Conservation (phyloP, 257 asterid species). For the Salvia hispanica region DNA sequence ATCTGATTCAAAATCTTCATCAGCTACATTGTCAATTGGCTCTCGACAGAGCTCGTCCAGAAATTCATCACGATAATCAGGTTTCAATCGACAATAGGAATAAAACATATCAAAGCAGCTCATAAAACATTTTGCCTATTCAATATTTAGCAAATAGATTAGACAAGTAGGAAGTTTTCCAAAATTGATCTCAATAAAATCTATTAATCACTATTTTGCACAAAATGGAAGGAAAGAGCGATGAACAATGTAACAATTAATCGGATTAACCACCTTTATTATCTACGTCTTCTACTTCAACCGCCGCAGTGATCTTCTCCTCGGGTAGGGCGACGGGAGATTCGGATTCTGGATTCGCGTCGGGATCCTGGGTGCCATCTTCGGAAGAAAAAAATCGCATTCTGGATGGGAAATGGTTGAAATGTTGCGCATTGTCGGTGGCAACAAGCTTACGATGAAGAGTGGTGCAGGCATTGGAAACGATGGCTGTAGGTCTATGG, state of each 20-base stretch:
- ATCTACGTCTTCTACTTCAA: slow-evolving; percentile 51
- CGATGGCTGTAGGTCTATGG: slow-evolving; percentile 24
- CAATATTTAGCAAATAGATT: background rate
- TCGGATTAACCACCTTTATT: slow-evolving; percentile 53
- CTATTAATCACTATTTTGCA: background rate
- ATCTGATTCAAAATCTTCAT: slow-evolving; percentile 62
- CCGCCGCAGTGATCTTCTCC: slow-evolving; percentile 38
- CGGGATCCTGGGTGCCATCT: slow-evolving; percentile 40
- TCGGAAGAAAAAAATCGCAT: slow-evolving; percentile 60
- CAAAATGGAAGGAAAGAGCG: background rate
- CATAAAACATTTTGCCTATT: background rate
- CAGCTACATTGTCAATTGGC: slow-evolving; percentile 60
- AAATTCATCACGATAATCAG: slow-evolving; percentile 46
- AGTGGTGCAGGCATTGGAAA: slow-evolving; percentile 8
- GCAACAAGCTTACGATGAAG: background rate
- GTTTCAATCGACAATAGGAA: background rate
- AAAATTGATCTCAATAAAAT: background rate
- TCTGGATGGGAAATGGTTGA: slow-evolving; percentile 33
- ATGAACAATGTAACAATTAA: background rate
- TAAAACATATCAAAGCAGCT: slow-evolving; percentile 14
- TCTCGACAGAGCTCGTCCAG: slow-evolving; percentile 49
- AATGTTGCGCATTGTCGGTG: slow-evolving; percentile 26
- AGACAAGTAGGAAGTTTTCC: too few species aligned
- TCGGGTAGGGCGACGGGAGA: slow-evolving; percentile 29
- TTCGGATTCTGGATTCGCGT: slow-evolving; percentile 32